Conservation (phyloP, 2,329 filamentous ascomycete genomes). For the Aspergillus floridensis region DNA sequence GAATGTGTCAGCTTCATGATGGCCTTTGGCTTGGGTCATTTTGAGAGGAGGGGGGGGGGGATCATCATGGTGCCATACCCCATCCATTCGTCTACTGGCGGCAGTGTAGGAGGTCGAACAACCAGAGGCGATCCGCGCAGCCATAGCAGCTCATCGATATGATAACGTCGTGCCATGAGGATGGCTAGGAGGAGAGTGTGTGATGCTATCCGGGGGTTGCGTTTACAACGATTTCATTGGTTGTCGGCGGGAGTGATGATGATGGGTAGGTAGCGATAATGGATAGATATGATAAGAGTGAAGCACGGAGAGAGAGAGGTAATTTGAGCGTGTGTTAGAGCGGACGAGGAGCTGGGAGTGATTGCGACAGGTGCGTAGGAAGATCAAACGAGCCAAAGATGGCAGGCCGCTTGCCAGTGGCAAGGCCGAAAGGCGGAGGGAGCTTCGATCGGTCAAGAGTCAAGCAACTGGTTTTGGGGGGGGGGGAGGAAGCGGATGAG, state of each 20-base stretch:
- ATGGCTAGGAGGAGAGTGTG: constrained; percentile 20
- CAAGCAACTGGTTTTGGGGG: neutral
- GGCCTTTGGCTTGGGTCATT: constrained; percentile 3
- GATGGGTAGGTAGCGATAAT: constrained; percentile 4
- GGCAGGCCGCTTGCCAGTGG: constrained; percentile 16
- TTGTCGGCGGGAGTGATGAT: constrained; percentile 11
- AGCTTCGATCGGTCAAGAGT: constrained; percentile 15
- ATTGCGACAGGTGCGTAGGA: neutral
- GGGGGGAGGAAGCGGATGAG: constrained; percentile 15
- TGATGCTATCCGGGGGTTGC: constrained; percentile 13
- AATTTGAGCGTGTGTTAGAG: neutral
- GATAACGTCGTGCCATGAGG: constrained; percentile 61
- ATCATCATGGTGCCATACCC: constrained; percentile 57
- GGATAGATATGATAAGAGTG: neutral
- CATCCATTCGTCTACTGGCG: constrained; percentile 93
- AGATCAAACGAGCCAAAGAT: constrained; percentile 7
- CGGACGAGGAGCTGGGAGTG: neutral
- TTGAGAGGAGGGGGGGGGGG: constrained; percentile 6
- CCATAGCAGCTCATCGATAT: constrained; percentile 70
- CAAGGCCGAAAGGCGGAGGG: constrained; percentile 9
- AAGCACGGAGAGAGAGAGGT: constrained; percentile 1
- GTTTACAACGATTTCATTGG: constrained; percentile 32
- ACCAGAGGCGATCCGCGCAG: constrained; percentile 81
- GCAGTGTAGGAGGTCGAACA: constrained; percentile 72
- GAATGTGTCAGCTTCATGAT: constrained; percentile 21